phyloP scores from a whole-genome alignment of 169 alveolate species.

The Besnoitia besnoiti region DNA sequence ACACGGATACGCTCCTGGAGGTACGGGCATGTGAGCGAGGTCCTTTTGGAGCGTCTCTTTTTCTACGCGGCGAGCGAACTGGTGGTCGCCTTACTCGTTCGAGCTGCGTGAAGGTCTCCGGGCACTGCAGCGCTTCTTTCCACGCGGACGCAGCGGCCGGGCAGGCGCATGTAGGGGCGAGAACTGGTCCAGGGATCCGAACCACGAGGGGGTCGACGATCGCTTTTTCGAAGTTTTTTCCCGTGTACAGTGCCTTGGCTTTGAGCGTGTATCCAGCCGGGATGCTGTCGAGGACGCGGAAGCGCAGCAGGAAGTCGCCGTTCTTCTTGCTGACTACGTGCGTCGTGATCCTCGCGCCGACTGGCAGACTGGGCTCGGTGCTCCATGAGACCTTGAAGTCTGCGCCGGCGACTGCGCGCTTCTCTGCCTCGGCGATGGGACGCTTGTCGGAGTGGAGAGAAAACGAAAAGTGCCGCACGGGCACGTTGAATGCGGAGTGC shows the following conservation, averaged over 20 bases:
- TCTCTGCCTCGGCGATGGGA: background rate
- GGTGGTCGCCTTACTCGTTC: background rate
- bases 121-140: background rate
- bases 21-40: background rate
- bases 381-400: slow-evolving; percentile 8
- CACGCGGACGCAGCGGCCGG: background rate
- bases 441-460: slow-evolving; percentile 19
- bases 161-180: background rate
- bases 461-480: background rate
- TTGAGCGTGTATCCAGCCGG: background rate
- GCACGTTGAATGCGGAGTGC: background rate
- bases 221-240: background rate
- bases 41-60: background rate
- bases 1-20: background rate
- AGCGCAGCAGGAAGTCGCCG: background rate
- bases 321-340: background rate
- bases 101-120: slow-evolving; percentile 5
- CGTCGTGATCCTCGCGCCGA: background rate
- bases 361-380: background rate
- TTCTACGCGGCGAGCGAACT: background rate
- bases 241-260: background rate
- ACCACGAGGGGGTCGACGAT: background rate
- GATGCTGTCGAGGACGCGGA: background rate
- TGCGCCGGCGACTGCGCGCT: background rate
- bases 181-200: background rate